A percentile compares a stretch with the other conserved stretches of the same genome.
Evolutionary conservation across 2,329 filamentous ascomycete species (phyloP).

Genomic region (Colletotrichum phormii): DNA sequence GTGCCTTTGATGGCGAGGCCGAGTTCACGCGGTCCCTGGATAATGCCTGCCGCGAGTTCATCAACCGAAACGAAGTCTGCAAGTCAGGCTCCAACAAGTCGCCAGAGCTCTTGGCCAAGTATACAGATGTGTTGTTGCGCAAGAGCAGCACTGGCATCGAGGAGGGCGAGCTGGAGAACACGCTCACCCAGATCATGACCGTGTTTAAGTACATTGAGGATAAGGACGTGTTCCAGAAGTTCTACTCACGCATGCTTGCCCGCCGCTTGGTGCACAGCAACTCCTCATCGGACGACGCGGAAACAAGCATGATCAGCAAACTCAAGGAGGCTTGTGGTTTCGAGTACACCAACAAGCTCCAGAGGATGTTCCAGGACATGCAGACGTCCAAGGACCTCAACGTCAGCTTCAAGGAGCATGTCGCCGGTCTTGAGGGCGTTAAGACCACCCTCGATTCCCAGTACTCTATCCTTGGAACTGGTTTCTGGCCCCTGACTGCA

Average conservation of each 20-base stretch:
- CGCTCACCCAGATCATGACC: constrained; percentile 94
- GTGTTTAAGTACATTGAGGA: constrained; percentile 99
- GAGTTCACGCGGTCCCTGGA: constrained; percentile 97
- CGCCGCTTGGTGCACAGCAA: constrained; percentile 94
- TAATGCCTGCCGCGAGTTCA: constrained; percentile 97
- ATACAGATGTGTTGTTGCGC: constrained; percentile 91
- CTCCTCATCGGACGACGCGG: constrained; percentile 95
- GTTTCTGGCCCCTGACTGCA: constrained; percentile 94
- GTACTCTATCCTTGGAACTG: constrained; percentile 94
- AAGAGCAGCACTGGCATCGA: constrained; percentile 94
- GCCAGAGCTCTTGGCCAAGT: constrained; percentile 93
- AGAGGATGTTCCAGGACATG: constrained; percentile 99
- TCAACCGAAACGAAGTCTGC: constrained; percentile 97
- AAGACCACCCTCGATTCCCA: constrained; percentile 84
- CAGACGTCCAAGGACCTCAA: constrained; percentile 99
- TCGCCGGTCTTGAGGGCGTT: constrained; percentile 71
- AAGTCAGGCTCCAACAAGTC: constrained; percentile 93
- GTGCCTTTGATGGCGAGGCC: constrained; percentile 93
- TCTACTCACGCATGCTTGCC: constrained; percentile 96
- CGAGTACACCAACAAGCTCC: constrained; percentile 99
- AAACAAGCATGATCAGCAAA: constrained; percentile 99
- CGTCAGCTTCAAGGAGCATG: constrained; percentile 84
- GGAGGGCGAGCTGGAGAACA: constrained; percentile 91
- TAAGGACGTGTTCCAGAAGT: constrained; percentile 99
- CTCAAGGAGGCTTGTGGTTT: constrained; percentile 98